Base-by-base conservation (phyloP, 495 filamentous ascomycete genomes). In the Penicillium riverlandense region DNA sequence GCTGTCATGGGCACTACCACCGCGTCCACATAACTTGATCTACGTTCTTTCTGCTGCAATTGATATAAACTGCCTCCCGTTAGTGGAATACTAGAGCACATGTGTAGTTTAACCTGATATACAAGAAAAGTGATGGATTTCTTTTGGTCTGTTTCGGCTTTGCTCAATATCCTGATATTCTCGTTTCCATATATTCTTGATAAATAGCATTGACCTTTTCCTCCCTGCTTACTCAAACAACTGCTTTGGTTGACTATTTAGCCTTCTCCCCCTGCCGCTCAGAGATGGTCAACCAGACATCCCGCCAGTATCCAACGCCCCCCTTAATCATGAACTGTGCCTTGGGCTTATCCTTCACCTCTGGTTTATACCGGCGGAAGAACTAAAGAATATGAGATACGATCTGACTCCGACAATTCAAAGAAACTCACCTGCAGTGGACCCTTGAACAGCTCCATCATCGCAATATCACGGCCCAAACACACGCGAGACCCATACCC, bases 401-500 rank as follows among this genome's bases (percentile, higher is more conserved):
- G 4, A 0, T 22, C 6, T 4, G 6, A 22, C 22, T 22, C 12
- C 41, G 27, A 35, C 10, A 32, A 35, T 15, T 16, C 16, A 28
- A 16, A 44, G 29, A 37, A 44, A 54, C 61, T 38, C 57, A 76
- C 72, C 61, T 72, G 67, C 36, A 77, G 50, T 8, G 67, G 65
- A 27, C 57, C 63, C 60, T 78, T 78, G 44, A 72, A 77, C 47
- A 81, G 49, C 59, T 83, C 76, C 63, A 76, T 72, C 55, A 75
- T 61, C 5, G 77, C 77, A 53, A 82, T 70, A 49, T 71, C 66
- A 47, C 58, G 69, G 0, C 78, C 78, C 38, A 80, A 44, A 51
- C 79, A 83, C 9, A 69, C 63, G 35, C 75, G 59, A 10, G 74
- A 53, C 1, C 77, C 77, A 55, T 72, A 72, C 22, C 76, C 76